Percentiles rank a stretch among this genome's conserved stretches.
These are phyloP conservation scores for Gracilaria gracilis DNA, from an alignment of 23 red algal species.

Conservation along the genomic window DNA sequence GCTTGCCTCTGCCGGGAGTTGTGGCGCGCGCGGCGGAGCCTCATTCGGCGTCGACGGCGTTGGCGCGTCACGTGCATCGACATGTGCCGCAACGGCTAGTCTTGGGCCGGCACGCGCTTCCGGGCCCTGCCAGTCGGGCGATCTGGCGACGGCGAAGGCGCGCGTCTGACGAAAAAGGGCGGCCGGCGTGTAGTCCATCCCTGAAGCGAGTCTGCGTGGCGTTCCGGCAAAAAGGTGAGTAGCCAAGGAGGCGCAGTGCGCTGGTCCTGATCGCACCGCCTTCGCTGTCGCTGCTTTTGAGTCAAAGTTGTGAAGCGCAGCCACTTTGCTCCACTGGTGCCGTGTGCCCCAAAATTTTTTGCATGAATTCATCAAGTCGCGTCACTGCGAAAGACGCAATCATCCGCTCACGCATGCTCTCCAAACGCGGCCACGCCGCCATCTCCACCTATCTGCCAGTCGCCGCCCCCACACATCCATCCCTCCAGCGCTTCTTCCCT, in stretches of 20 bases:
- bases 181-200: not conserved
- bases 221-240: too few relatives aligned
- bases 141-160: not conserved
- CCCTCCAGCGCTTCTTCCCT: not conserved
- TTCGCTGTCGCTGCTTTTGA: too few relatives aligned
- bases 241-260: too few relatives aligned
- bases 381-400: not conserved
- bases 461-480: not conserved
- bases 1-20: not conserved
- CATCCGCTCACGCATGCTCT: slow-evolving; percentile 5
- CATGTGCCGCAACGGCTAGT: not conserved
- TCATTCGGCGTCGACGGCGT: not conserved
- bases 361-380: not conserved
- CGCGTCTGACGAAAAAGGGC: not conserved
- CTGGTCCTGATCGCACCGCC: too few relatives aligned
- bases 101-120: slow-evolving; percentile 10
- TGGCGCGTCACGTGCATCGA: not conserved
- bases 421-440: not conserved
- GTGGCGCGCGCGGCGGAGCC: not conserved
- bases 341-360: not conserved
- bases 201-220: not conserved
- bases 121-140: slow-evolving; percentile 9
- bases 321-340: not conserved
- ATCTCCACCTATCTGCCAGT: not conserved
- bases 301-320: not conserved